A percentile compares a stretch with the other conserved stretches of the same genome.
Evolutionary conservation across 108 stramenopile species (phyloP).

Genomic region (Pseudonitzschia delicatissima): DNA sequence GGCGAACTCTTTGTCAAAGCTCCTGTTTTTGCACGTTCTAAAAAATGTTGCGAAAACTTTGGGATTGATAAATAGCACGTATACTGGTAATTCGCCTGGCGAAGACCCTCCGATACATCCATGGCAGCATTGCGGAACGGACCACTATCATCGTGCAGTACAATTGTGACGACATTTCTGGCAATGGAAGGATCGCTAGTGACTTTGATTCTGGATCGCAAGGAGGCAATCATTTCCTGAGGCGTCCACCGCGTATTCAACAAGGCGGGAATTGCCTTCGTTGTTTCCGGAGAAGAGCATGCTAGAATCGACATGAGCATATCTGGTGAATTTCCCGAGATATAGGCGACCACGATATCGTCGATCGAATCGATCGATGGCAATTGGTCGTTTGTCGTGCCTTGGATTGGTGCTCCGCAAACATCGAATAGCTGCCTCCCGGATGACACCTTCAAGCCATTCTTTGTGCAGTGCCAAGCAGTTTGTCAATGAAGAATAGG

Average conservation of each 20-base stretch:
- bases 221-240: slow-evolving; percentile 51
- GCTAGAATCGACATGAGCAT: slow-evolving; percentile 58
- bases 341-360: slow-evolving; percentile 34
- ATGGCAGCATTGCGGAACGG: not conserved
- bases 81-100: not conserved
- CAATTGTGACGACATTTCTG: slow-evolving; percentile 9
- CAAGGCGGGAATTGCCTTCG: slow-evolving; percentile 40
- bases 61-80: not conserved
- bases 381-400: not conserved
- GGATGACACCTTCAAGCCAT: slow-evolving; percentile 10
- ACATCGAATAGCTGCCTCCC: not conserved
- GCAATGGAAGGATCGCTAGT: not conserved
- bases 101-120: not conserved
- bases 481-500: not conserved
- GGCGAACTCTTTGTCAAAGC: not conserved
- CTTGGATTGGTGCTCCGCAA: not conserved
- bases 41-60: not conserved
- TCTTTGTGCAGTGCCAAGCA: slow-evolving; percentile 12
- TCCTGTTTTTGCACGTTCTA: not conserved
- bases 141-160: not conserved
- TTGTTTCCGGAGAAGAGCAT: not conserved
- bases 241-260: slow-evolving; percentile 78
- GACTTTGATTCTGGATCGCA: slow-evolving; percentile 16
- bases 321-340: slow-evolving; percentile 57
- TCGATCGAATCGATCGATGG: not conserved